Evolutionary conservation across 1,284 basidiomycete species (phyloP), one percentile per base, ranked within the genome.

Genomic region (Apiotrichum akiyoshidainum): DNA sequence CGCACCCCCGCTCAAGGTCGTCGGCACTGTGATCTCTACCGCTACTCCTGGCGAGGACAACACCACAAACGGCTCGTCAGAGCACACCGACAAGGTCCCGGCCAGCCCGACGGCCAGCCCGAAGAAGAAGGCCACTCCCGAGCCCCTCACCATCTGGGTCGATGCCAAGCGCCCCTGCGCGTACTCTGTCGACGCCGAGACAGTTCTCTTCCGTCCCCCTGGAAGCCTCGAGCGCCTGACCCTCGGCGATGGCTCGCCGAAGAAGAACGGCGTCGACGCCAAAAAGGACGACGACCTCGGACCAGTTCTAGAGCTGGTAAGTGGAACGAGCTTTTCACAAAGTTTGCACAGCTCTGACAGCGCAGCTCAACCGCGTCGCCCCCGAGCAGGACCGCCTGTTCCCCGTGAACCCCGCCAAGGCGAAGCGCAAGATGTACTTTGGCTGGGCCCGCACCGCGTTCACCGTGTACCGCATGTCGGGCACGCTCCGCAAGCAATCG

Each of bases 181-280:
- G n/a, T 64, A 54, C 55, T 65, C 56, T 61, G 60, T 22, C 51
- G 59, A 55, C 11, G 42, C 57, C n/a, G 54, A 64, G 47, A 53
- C 72, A 7, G 57, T 74, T 17, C 46, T 71, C 11, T 72, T 65
- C 50, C 60, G 56, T 12, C 72, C 72, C 6, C 70, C 70, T 31
- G 19, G 12, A 4, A 16, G 9, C 39, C 51, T 52, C 19, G 42
- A 44, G 34, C 52, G 33, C 8, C 44, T 54, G 13, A 54, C 52
- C n/a, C 42, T 46, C 22, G 52, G 52, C 19, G 44, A 54, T 5
- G 52, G 19, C 9, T 11, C 35, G 10, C 33, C 46, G 7, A 21
- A 16, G 10, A 42, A n/a, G 47, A 37, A 39, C 17, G 51, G 51
- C 12, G 31, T 44, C 26, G 51, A 19, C 16, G 39, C n/a, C 22